A percentile compares a stretch with the other conserved stretches of the same genome.
Evolutionary conservation across 352 stramenopile genomes (phyloP).

Genomic region (Thalassiosira sp.): DNA sequence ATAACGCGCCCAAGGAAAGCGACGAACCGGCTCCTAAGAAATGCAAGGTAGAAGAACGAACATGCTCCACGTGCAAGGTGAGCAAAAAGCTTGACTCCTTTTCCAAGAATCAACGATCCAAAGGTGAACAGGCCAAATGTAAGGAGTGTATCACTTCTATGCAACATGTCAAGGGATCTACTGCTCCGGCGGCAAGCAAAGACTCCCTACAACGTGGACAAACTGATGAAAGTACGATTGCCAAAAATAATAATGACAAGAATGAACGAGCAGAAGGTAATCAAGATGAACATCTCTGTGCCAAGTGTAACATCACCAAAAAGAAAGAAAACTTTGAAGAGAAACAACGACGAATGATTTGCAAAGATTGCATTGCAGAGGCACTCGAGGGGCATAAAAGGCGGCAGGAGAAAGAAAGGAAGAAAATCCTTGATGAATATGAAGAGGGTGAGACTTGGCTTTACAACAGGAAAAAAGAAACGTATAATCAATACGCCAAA

Average conservation of each 20-base stretch:
- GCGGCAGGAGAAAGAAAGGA: neutral
- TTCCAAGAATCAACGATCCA: neutral
- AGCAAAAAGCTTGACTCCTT: neutral
- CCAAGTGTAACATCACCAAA: neutral
- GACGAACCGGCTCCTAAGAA: no score
- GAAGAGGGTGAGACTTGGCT: neutral
- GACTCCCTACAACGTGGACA: no score
- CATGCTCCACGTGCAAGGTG: neutral
- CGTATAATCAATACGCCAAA: neutral
- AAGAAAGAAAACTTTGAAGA: neutral
- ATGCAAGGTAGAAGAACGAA: neutral
- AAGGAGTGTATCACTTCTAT: neutral
- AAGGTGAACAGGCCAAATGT: neutral
- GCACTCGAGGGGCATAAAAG: neutral
- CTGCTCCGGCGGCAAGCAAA: no score
- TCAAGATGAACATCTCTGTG: neutral
- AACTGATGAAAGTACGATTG: no score
- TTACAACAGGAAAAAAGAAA: neutral
- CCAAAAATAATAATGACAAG: neutral
- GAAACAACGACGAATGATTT: neutral
- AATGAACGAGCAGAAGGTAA: neutral
- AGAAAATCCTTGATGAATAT: neutral
- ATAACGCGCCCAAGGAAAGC: no score
- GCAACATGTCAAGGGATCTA: no score
- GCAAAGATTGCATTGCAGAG: neutral